Base-by-base conservation (phyloP, 2,329 filamentous ascomycete species). In the Neophaeococcomyces aloes region DNA sequence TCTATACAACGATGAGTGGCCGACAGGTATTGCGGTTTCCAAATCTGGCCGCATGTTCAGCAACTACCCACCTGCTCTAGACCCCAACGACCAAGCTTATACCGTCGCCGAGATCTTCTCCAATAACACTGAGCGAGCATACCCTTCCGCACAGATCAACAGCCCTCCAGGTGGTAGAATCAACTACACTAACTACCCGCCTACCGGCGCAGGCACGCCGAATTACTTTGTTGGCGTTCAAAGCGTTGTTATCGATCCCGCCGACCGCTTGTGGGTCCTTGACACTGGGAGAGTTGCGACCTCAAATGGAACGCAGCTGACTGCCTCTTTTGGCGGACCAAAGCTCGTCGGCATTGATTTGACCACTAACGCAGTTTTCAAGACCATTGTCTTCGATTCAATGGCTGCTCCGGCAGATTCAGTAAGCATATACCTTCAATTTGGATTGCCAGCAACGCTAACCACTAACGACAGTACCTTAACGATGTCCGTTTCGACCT, bases 401-500 rank as follows among this genome's bases (percentile, higher is more conserved):
- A 63, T 57, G 5, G 69, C 73, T 7, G 69, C 68, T 4, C 69
- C 62, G 40, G 49, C 65, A 10, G 67, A 70, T 49, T 68, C 63
- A 13, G 44, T 38, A 29, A 3, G 35, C 17, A 3, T n/a, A 27
- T 10, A 27, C 5, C 19, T n/a, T n/a, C 43, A 25, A 17, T 32
- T 25, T 10, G 10, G 4, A 5, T 29, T 4, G 25, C n/a, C 4
- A 14, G 4, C 10, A 11, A 18, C 17, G 21, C 23, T 27, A 40
- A 21, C 7, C 15, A 10, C 10, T 27, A 10, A 4, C 8, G 21
- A 23, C 17, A 45, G 21, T 75, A 75, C 48, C 63, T 72, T 29
- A 75, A 75, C 53, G 72, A 75, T 48, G 60, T 75, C 7, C 68
- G 72, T 38, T 70, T 76, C 56, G 71, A 76, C 49, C 61, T 74